Conservation (phyloP, 305 asterid genomes). For the Fraxinus greggii region DNA sequence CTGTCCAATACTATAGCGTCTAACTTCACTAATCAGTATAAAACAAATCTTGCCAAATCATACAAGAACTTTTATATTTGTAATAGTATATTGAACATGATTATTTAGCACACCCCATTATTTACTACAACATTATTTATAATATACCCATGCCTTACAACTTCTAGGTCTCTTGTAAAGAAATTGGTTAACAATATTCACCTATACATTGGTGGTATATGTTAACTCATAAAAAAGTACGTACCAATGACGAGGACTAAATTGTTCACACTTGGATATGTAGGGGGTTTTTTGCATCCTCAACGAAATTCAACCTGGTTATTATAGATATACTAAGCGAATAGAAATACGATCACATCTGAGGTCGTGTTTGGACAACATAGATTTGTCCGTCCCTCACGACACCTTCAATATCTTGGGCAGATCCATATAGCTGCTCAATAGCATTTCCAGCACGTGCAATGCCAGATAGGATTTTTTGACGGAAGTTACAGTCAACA, state of each 20-base stretch:
- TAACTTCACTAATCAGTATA: background rate
- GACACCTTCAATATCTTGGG: constrained; percentile 97
- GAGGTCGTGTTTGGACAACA: constrained; percentile 98
- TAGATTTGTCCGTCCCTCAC: constrained; percentile 85
- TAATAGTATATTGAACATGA: background rate
- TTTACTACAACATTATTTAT: background rate
- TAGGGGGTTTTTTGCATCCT: background rate
- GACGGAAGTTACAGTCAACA: constrained; percentile 60
- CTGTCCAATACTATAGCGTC: background rate
- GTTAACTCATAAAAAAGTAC: background rate
- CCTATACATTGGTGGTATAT: background rate
- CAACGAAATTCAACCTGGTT: background rate
- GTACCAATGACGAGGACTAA: background rate
- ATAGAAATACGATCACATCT: constrained; percentile 53
- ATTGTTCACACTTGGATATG: background rate
- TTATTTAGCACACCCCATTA: background rate
- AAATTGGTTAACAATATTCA: background rate
- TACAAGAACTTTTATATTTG: background rate
- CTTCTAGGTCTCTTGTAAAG: background rate
- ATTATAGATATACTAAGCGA: background rate
- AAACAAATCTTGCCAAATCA: background rate
- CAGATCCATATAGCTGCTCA: constrained; percentile 82
- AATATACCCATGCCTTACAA: background rate
- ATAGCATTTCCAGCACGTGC: constrained; percentile 83
- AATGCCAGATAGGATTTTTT: constrained; percentile 62